These are phyloP conservation scores for Physaria fendleri DNA, from an alignment of 345 rosid genomes.

Conservation along the genomic window DNA sequence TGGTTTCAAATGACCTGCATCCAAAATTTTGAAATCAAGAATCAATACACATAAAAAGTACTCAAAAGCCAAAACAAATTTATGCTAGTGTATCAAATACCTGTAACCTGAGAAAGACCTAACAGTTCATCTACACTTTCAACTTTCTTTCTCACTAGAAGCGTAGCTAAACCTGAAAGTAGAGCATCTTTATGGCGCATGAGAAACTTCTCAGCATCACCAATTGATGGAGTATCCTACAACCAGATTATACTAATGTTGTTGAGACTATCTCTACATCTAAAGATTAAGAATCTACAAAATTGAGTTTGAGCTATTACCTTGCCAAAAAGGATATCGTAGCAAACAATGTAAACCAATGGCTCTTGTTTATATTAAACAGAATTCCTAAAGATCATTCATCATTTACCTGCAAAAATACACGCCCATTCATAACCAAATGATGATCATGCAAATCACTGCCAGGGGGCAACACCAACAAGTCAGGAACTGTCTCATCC, in stretches of 20 bases:
- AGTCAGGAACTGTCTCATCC: slow-evolving; percentile 65
- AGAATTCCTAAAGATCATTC: not conserved
- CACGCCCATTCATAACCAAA: slow-evolving; percentile 59
- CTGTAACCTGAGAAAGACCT: slow-evolving; percentile 41
- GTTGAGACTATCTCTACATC: too few species aligned
- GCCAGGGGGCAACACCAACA: slow-evolving; percentile 70
- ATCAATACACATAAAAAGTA: not conserved
- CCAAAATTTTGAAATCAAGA: slow-evolving; percentile 17
- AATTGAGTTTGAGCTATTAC: slow-evolving; percentile 29
- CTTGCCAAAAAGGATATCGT: slow-evolving; percentile 76
- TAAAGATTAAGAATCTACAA: too few species aligned
- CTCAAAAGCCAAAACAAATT: not conserved
- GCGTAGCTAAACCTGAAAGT: slow-evolving; percentile 49
- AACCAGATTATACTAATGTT: too few species aligned
- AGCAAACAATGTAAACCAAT: slow-evolving; percentile 59
- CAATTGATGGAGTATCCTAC: slow-evolving; percentile 51
- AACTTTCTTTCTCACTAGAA: slow-evolving; percentile 59
- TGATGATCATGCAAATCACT: slow-evolving; percentile 84
- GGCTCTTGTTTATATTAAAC: too few species aligned
- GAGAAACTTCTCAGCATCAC: slow-evolving; percentile 81
- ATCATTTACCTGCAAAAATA: slow-evolving; percentile 65
- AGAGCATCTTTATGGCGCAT: slow-evolving; percentile 44
- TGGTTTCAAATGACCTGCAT: slow-evolving; percentile 59
- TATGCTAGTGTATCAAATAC: slow-evolving; percentile 24
- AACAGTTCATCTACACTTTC: slow-evolving; percentile 53